A percentile compares a stretch with the other conserved stretches of the same genome.
Evolutionary conservation across 305 asterid species (phyloP).

Genomic region (Rubia tinctorum): DNA sequence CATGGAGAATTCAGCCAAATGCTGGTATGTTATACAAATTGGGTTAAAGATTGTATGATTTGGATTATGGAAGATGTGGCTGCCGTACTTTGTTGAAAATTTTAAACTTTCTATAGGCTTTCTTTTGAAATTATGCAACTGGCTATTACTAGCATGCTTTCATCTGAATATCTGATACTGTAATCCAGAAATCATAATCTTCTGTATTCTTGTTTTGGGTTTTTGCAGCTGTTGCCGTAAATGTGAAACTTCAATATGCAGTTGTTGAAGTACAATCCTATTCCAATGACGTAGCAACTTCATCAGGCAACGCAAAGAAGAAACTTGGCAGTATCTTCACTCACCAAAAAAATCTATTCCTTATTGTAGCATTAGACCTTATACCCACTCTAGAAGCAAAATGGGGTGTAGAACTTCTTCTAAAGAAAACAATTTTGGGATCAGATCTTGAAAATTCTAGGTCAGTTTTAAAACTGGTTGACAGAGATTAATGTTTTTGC

Average conservation of each 20-base stretch:
- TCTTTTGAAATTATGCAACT: background rate
- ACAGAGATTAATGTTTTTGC: background rate
- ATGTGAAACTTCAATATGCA: constrained; percentile 86
- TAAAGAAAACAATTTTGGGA: constrained; percentile 69
- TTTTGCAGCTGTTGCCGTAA: constrained; percentile 85
- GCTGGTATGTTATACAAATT: constrained; percentile 51
- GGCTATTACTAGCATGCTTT: background rate
- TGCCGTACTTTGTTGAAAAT: background rate
- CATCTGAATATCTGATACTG: background rate
- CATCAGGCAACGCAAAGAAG: constrained; percentile 54
- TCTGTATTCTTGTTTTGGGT: constrained; percentile 7
- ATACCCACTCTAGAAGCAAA: constrained; percentile 84
- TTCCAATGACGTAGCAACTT: constrained; percentile 36
- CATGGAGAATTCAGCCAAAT: constrained; percentile 99
- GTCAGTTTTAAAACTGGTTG: constrained; percentile 26
- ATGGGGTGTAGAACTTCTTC: constrained; percentile 73
- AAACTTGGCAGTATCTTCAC: constrained; percentile 66
- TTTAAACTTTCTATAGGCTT: background rate
- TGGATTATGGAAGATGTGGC: background rate
- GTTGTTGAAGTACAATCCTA: constrained; percentile 70
- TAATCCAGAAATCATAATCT: constrained; percentile 7
- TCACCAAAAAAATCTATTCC: constrained; percentile 42
- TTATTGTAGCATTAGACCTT: constrained; percentile 83
- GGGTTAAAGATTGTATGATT: background rate
- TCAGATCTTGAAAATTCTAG: constrained; percentile 89